Percentiles rank a stretch among this genome's conserved stretches.
These are phyloP conservation scores for Nemania sp. DNA, from an alignment of 2,329 filamentous ascomycete species.

Conservation along the genomic window DNA sequence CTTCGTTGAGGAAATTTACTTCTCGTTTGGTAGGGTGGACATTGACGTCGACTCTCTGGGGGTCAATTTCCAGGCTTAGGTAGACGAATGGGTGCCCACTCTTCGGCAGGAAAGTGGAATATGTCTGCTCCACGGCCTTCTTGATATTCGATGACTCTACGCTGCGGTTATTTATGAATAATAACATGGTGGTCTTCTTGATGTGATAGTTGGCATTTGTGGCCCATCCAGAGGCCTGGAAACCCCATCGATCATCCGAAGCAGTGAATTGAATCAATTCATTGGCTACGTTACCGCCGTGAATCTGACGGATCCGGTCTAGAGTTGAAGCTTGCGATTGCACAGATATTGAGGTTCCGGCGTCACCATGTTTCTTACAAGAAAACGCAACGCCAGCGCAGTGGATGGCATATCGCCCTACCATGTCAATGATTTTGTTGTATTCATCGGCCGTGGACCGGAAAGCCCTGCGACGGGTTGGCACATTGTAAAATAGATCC, in stretches of 20 bases:
- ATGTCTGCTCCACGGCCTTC: conserved; percentile 89
- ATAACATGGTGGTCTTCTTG: conserved; percentile 82
- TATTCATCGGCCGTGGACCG: conserved; percentile 92
- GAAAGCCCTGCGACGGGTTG: conserved; percentile 85
- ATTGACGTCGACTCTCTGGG: conserved; percentile 91
- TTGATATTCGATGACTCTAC: conserved; percentile 90
- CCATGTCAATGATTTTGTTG: conserved; percentile 94
- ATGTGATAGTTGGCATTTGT: conserved; percentile 95
- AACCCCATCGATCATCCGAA: conserved; percentile 78
- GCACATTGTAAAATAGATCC: conserved; percentile 96
- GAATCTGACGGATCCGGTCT: conserved; percentile 88
- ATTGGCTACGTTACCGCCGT: conserved; percentile 82
- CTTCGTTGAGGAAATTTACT: conserved; percentile 96
- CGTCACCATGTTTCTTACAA: conserved; percentile 94
- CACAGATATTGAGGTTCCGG: conserved; percentile 79
- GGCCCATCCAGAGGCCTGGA: conserved; percentile 77
- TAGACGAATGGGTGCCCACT: conserved; percentile 94
- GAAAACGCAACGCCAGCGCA: conserved; percentile 91
- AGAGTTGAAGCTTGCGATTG: conserved; percentile 71
- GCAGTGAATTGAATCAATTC: conserved; percentile 80
- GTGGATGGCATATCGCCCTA: conserved; percentile 91
- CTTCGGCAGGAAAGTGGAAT: conserved; percentile 85
- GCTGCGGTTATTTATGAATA: conserved; percentile 96
- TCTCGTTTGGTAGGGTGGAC: conserved; percentile 96
- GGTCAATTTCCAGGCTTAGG: conserved; percentile 89